Evolutionary conservation across 2,329 filamentous ascomycete genomes (phyloP).

Genomic region (Alternaria postmessia): DNA sequence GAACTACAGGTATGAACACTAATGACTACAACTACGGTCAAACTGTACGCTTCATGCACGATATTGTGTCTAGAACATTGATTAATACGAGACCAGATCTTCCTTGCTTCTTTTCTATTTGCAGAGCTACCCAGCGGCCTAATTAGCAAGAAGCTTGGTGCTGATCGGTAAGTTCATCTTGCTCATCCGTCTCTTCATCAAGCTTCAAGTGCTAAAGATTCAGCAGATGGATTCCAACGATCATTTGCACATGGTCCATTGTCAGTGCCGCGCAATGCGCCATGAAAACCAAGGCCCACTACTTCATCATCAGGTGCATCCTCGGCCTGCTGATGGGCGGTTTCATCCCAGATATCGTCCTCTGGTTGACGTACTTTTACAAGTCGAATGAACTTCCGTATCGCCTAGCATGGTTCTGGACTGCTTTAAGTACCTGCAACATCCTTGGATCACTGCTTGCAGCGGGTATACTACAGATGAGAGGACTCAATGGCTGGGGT

Average conservation of each 20-base stretch:
- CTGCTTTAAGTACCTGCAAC: constrained; percentile 47
- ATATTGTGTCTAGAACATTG: neutral
- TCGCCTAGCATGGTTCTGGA: constrained; percentile 56
- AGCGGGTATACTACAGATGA: constrained; percentile 53
- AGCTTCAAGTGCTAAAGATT: neutral
- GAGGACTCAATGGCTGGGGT: constrained; percentile 51
- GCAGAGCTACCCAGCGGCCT: constrained; percentile 61
- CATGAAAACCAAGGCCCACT: constrained; percentile 44
- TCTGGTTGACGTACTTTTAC: constrained; percentile 55
- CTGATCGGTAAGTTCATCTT: constrained; percentile 46
- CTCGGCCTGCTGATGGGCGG: constrained; percentile 52
- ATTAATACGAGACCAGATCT: constrained; percentile 30
- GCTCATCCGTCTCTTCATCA: neutral
- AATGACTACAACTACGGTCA: neutral
- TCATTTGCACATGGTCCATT: constrained; percentile 48
- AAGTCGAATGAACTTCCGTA: constrained; percentile 52
- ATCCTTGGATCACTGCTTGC: constrained; percentile 52
- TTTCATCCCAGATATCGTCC: constrained; percentile 48
- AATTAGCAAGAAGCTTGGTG: constrained; percentile 61
- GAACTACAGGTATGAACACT: neutral
- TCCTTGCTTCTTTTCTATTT: constrained; percentile 54
- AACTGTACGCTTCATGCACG: neutral
- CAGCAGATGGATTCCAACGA: constrained; percentile 47
- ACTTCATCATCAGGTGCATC: constrained; percentile 51
- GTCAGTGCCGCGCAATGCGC: constrained; percentile 50